Conservation (phyloP, 768 basidiomycete genomes). For the Suillus tomentosus region DNA sequence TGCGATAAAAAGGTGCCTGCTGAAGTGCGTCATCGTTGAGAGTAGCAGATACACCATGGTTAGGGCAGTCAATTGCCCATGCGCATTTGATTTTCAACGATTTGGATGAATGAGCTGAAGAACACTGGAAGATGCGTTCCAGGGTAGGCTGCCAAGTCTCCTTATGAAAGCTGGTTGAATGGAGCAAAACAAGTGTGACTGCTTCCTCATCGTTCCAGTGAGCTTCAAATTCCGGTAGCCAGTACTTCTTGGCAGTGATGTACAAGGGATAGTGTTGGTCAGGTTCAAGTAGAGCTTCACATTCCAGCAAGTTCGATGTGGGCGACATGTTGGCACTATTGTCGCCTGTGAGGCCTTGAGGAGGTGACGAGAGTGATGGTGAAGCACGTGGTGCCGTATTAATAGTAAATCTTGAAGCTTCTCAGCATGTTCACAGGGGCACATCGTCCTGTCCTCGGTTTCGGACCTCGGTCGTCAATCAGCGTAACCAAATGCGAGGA, state of each 20-base stretch:
- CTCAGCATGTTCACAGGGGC: conserved; percentile 4
- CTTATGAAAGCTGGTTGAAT: conserved; percentile 75
- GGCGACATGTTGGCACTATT: not conserved
- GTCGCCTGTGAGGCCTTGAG: not conserved
- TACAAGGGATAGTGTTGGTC: conserved; percentile 46
- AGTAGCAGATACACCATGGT: conserved; percentile 63
- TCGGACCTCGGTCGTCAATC: not conserved
- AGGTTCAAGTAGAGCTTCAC: conserved; percentile 39
- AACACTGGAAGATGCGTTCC: conserved; percentile 45
- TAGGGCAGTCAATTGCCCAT: conserved; percentile 73
- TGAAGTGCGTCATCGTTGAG: conserved; percentile 53
- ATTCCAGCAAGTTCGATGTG: conserved; percentile 20
- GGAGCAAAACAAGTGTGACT: conserved; percentile 60
- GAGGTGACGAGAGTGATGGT: not conserved
- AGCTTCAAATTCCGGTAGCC: conserved; percentile 41
- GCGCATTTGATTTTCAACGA: conserved; percentile 39
- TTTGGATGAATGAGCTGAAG: not conserved
- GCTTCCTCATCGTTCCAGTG: conserved; percentile 43
- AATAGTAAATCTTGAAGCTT: not conserved
- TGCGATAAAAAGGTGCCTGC: conserved; percentile 43
- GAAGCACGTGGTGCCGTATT: conserved; percentile 3
- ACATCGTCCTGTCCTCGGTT: not conserved
- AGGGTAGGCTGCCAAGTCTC: conserved; percentile 72
- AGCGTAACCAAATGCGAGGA: not conserved
- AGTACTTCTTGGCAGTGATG: conserved; percentile 61